phyloP scores from a whole-genome alignment of 2,329 filamentous ascomycete species.

The Pseudocercospora fuligena region DNA sequence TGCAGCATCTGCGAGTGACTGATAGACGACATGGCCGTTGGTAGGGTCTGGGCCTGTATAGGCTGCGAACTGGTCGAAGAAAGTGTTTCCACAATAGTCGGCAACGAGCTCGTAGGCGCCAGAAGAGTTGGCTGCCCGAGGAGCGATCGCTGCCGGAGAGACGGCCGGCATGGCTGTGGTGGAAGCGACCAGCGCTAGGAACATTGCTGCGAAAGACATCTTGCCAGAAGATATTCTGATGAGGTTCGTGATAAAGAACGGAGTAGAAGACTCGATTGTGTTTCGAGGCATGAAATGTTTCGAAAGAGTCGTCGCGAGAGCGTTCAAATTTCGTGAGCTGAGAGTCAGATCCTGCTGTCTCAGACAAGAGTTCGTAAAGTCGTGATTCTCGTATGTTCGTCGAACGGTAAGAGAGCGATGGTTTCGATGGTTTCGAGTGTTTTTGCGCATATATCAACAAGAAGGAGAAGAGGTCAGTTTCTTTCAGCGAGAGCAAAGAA shows the following conservation, averaged over 20 bases:
- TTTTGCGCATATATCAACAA: neutral
- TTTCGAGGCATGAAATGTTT: neutral
- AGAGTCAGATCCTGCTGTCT: conserved; percentile 9
- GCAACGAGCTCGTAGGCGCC: conserved; percentile 38
- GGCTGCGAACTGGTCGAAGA: conserved; percentile 53
- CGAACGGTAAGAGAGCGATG: neutral
- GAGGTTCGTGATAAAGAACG: neutral
- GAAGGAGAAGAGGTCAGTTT: neutral
- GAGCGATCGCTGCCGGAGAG: conserved; percentile 17
- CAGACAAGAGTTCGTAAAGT: conserved; percentile 9
- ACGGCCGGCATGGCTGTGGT: conserved; percentile 12
- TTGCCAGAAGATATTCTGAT: conserved; percentile 1
- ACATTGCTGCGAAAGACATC: neutral
- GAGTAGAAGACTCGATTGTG: neutral
- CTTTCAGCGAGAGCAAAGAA: neutral
- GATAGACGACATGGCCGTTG: conserved; percentile 41
- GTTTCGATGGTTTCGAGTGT: neutral
- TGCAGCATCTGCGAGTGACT: conserved; percentile 38
- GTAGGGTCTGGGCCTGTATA: conserved; percentile 52
- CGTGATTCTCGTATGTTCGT: conserved; percentile 4
- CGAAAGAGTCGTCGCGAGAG: neutral
- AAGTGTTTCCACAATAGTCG: conserved; percentile 41
- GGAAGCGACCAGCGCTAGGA: conserved; percentile 19
- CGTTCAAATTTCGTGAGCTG: neutral
- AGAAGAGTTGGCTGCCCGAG: conserved; percentile 17